A percentile compares a stretch with the other conserved stretches of the same genome.
Conservation (phyloP, 768 basidiomycete genomes). For the Russula virescens region DNA sequence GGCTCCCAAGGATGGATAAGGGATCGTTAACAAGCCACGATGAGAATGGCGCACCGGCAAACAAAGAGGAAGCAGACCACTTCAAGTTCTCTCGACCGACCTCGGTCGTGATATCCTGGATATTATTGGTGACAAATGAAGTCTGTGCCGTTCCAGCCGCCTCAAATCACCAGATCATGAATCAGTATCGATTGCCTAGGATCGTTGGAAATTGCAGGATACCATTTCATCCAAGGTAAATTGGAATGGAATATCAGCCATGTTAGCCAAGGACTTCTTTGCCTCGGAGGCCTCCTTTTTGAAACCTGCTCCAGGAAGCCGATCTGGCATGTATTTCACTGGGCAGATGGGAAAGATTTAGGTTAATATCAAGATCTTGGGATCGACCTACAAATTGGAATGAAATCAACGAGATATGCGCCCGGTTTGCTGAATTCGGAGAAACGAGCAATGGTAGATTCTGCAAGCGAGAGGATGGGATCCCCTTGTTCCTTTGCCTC, state of each 20-base stretch:
- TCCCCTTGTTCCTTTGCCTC: slow-evolving; percentile 4
- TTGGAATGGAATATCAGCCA: slow-evolving; percentile 7
- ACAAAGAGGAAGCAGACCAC: slow-evolving; percentile 10
- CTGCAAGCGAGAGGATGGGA: not conserved
- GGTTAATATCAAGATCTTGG: not conserved
- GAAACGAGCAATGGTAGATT: not conserved
- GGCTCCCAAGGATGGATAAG: not conserved
- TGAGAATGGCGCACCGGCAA: slow-evolving; percentile 6
- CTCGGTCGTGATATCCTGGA: not conserved
- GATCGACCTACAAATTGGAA: not conserved
- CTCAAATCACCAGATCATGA: not conserved
- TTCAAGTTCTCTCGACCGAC: not conserved
- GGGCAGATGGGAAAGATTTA: not conserved
- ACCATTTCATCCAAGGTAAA: slow-evolving; percentile 10
- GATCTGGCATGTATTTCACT: slow-evolving; percentile 5
- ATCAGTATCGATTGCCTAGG: not conserved
- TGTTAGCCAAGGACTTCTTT: not conserved
- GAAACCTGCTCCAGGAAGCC: slow-evolving; percentile 9
- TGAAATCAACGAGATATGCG: slow-evolving; percentile 1
- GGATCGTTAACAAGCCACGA: not conserved
- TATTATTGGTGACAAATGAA: slow-evolving; percentile 6
- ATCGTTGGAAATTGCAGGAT: not conserved
- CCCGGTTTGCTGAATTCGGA: not conserved
- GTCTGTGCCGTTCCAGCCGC: slow-evolving; percentile 1
- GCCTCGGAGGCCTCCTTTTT: not conserved